These are phyloP conservation scores for Hyphodiscus sp. DNA, from an alignment of 2,329 filamentous ascomycete species.

Conservation along the genomic window DNA sequence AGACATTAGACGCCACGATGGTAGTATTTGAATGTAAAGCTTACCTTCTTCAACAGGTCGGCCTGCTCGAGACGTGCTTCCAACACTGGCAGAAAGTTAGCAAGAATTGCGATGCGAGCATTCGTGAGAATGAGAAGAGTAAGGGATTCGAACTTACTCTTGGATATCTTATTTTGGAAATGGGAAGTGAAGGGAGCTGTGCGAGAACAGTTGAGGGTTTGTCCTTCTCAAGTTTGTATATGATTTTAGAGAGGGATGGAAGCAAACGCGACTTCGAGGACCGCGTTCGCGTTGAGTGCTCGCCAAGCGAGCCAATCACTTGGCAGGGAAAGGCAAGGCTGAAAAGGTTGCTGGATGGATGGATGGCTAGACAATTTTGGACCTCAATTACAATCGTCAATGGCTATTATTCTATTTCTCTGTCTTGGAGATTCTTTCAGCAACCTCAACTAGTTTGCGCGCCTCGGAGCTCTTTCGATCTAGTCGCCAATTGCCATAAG, in stretches of 20 bases:
- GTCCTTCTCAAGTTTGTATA: not conserved
- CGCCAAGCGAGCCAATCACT: not conserved
- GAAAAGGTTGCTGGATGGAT: no score
- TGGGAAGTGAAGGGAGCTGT: not conserved
- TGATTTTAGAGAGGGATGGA: not conserved
- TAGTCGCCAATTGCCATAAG: no score
- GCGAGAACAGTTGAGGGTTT: no score
- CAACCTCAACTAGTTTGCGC: no score
- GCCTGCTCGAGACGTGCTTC: conserved; percentile 97
- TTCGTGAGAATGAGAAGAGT: not conserved
- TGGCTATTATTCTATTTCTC: no score
- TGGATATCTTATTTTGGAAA: not conserved
- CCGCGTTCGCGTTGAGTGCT: not conserved
- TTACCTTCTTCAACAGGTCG: conserved; percentile 86
- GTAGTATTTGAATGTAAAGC: conserved; percentile 10
- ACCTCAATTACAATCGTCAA: no score
- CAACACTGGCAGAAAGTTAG: conserved; percentile 51
- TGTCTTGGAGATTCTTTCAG: no score
- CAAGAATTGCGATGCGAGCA: not conserved
- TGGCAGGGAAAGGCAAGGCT: not conserved
- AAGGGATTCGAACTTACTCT: not conserved
- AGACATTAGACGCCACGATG: conserved; percentile 7
- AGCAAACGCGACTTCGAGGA: not conserved
- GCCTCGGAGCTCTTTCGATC: no score
- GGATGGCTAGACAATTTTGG: no score